Base-by-base conservation (phyloP, 2,329 filamentous ascomycete species). In the Westerdykella ornata region DNA sequence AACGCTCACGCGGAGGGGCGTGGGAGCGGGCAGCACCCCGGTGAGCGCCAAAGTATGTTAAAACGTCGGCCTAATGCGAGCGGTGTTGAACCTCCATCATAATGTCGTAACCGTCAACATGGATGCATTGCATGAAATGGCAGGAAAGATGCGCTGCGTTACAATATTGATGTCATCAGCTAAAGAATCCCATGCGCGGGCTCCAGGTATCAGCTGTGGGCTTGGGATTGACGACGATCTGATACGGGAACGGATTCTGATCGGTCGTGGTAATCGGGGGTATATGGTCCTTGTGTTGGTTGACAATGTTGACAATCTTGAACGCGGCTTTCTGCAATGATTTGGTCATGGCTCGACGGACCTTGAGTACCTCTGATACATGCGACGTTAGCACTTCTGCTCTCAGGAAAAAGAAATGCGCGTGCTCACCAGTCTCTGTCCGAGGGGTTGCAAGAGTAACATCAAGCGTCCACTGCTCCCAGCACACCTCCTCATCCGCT, bases 401-500 rank as follows among this genome's bases (percentile, higher is more conserved):
- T 4, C 20, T 8, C 9, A 13, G 7, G 6, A 26, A 30, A 14
- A 15, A 4, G 35, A 29, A 31, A 14, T 16, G 9, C 22, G 34
- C 12, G 3, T 19, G 30, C 18, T 30, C 45, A 94, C 88, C 88
- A 51, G 81, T 85, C 59, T 97, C 90, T 9, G 87, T 95, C 59
- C 84, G 75, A 20, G 90, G 89, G 54, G 88, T 88, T 8, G 88
- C 87, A 41, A 96, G 81, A n/a, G 88, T 94, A 38, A 97, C 85
- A 66, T 94, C 87, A 52, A 98, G 71, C 34, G 85, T 88, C 92
- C 92, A 98, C 59, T 81, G 82, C 73, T 97, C 92, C 92, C 92
- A 98, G 65, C 88, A 94, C 14, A 96, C 81, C 65, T 96, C 89
- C 64, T 97, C 89, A 52, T 96, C 90, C 17, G 80, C 84, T 56